Conservation (phyloP, 2,329 filamentous ascomycete species). For the Colletotrichum chrysophilum region DNA sequence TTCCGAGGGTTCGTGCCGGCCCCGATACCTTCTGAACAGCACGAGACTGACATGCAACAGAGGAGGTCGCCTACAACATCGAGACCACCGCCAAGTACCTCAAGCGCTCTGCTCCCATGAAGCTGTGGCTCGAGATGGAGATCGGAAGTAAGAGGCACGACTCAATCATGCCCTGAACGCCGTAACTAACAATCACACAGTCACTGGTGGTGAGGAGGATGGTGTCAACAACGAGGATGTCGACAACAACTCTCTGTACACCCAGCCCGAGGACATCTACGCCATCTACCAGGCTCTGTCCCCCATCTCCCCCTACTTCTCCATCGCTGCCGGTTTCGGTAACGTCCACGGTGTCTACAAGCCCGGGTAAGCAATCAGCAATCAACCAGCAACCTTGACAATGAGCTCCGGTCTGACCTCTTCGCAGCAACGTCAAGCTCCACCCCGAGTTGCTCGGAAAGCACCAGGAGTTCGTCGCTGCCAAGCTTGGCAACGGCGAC, state of each 20-base stretch:
- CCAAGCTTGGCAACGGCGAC: slow-evolving; percentile 73
- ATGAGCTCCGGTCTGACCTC: neutral
- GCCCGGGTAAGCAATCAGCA: slow-evolving; percentile 59
- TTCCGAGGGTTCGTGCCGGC: slow-evolving; percentile 65
- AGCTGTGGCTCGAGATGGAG: slow-evolving; percentile 99
- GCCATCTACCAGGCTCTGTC: slow-evolving; percentile 86
- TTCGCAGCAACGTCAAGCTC: slow-evolving; percentile 79
- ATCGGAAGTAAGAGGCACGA: slow-evolving; percentile 41
- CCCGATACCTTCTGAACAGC: neutral
- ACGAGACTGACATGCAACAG: neutral
- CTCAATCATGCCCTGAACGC: neutral
- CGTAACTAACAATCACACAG: slow-evolving; percentile 36
- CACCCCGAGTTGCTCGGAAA: slow-evolving; percentile 95
- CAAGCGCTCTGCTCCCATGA: slow-evolving; percentile 93
- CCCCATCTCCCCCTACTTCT: slow-evolving; percentile 93
- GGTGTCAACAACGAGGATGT: slow-evolving; percentile 98
- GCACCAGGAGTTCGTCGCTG: slow-evolving; percentile 92
- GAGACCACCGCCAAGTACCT: slow-evolving; percentile 91
- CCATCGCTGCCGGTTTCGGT: slow-evolving; percentile 96
- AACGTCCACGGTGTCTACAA: slow-evolving; percentile 99
- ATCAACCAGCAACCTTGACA: neutral
- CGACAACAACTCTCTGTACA: slow-evolving; percentile 97
- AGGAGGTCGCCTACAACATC: slow-evolving; percentile 89
- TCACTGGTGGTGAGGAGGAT: slow-evolving; percentile 97
- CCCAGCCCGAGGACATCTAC: slow-evolving; percentile 95